A percentile compares a stretch with the other conserved stretches of the same genome.
These are phyloP conservation scores for Magnaporthiopsis rhizophila DNA, from an alignment of 2,329 filamentous ascomycete species.

Conservation along the genomic window DNA sequence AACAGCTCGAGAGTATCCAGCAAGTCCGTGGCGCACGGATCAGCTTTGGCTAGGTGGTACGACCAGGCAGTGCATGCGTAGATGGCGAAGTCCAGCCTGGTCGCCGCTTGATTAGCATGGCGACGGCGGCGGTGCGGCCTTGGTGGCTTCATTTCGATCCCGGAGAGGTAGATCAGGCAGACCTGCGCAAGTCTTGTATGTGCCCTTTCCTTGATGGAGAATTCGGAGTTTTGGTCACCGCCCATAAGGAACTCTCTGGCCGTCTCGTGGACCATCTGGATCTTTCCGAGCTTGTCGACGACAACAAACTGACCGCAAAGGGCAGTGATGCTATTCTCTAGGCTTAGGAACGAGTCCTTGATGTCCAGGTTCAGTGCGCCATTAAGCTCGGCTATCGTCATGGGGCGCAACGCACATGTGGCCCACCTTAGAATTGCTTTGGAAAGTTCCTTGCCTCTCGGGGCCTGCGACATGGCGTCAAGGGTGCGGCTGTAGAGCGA, in stretches of 20 bases:
- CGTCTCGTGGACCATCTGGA: constrained; percentile 31
- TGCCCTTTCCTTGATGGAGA: constrained; percentile 19
- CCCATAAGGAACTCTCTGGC: constrained; percentile 23
- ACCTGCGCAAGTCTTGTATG: constrained; percentile 25
- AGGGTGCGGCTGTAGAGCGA: constrained; percentile 24
- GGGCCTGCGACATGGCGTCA: constrained; percentile 20
- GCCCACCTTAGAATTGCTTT: constrained; percentile 29
- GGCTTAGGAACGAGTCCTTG: constrained; percentile 18
- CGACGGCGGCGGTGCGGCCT: constrained; percentile 15
- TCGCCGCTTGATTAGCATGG: constrained; percentile 8
- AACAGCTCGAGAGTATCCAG: constrained; percentile 21
- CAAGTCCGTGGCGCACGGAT: constrained; percentile 14
- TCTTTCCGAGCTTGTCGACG: constrained; percentile 23
- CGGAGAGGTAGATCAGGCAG: constrained; percentile 25
- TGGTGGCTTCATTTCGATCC: constrained; percentile 26
- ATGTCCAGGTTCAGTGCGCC: constrained; percentile 26
- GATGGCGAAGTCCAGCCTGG: constrained; percentile 14
- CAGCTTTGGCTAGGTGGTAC: constrained; percentile 24
- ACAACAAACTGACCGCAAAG: constrained; percentile 28
- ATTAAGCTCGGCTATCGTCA: constrained; percentile 26
- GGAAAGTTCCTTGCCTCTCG: constrained; percentile 20
- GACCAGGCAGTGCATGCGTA: constrained; percentile 26
- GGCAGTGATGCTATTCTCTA: constrained; percentile 16
- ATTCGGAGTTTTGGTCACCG: constrained; percentile 18
- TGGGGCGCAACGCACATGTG: constrained; percentile 23